Percentiles rank a stretch among this genome's conserved stretches.
Conservation (phyloP, 176 grass and related monocot genomes). For the Cenchrus americanus region DNA sequence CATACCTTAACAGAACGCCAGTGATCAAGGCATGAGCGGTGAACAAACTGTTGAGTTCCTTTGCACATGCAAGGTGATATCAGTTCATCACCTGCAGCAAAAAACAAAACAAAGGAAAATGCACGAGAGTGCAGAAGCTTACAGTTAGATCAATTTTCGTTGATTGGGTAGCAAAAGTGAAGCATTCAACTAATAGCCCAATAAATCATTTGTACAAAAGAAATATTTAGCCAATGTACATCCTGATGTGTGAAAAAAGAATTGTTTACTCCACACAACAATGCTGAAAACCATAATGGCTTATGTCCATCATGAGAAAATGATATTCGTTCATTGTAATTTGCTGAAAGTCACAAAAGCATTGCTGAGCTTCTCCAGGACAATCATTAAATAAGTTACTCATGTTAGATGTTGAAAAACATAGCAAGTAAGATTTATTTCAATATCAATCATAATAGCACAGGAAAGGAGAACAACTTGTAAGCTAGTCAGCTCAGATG, state of each 20-base stretch:
- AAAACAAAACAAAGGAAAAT: neutral
- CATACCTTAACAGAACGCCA: conserved; percentile 96
- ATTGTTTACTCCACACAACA: neutral
- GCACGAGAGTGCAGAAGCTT: neutral
- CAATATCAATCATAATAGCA: conserved; percentile 1
- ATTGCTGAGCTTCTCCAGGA: conserved; percentile 12
- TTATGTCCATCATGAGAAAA: conserved; percentile 1
- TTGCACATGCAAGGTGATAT: conserved; percentile 99
- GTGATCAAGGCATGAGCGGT: conserved; percentile 98
- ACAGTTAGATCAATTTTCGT: neutral
- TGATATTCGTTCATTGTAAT: neutral
- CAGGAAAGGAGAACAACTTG: neutral
- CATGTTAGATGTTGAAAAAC: neutral
- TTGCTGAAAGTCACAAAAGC: neutral
- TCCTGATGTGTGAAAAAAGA: neutral
- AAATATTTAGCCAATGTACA: neutral
- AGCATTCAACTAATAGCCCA: neutral
- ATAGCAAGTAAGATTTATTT: neutral
- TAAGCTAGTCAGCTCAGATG: neutral
- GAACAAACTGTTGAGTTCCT: conserved; percentile 98
- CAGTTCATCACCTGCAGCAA: conserved; percentile 81
- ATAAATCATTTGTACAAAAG: neutral
- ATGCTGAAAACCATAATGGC: neutral
- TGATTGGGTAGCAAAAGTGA: neutral
- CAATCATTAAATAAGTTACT: conserved; percentile 23